A percentile compares a stretch with the other conserved stretches of the same genome.
Conservation (phyloP, 2,329 filamentous ascomycete species). For the Dichotomopilus funicola region DNA sequence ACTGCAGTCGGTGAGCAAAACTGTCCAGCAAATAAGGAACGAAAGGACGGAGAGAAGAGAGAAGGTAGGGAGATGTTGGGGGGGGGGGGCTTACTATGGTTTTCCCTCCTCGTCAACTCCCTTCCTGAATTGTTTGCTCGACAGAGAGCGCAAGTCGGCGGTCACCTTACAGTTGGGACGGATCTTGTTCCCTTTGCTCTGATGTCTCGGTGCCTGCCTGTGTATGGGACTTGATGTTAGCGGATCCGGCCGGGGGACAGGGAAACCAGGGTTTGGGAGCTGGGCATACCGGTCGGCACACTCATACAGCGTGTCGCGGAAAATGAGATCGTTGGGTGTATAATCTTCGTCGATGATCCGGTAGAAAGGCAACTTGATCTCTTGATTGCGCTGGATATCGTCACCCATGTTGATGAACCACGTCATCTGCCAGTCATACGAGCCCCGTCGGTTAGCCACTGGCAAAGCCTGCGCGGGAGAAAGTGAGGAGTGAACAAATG, state of each 20-base stretch:
- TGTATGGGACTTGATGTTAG: background rate
- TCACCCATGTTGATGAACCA: slow-evolving; percentile 2
- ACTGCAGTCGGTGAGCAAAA: background rate
- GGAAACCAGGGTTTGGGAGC: background rate
- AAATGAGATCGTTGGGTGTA: background rate
- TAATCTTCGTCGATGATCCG: background rate
- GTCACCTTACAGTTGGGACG: background rate
- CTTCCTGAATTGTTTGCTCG: background rate
- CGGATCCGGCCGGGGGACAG: background rate
- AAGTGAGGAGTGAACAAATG: background rate
- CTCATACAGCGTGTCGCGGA: background rate
- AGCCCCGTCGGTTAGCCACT: background rate
- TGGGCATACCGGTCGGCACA: background rate
- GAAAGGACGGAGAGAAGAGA: background rate
- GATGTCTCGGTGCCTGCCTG: background rate
- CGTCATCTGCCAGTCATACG: background rate
- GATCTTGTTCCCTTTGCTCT: background rate
- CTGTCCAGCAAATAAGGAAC: background rate
- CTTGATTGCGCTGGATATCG: background rate
- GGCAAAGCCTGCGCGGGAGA: background rate
- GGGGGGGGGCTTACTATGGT: background rate
- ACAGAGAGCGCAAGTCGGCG: background rate
- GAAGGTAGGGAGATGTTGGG: background rate
- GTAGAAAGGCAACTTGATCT: background rate
- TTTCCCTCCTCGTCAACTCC: background rate